Evolutionary conservation across 2,329 filamentous ascomycete species (phyloP).

Genomic region (Aspergillus sp.): DNA sequence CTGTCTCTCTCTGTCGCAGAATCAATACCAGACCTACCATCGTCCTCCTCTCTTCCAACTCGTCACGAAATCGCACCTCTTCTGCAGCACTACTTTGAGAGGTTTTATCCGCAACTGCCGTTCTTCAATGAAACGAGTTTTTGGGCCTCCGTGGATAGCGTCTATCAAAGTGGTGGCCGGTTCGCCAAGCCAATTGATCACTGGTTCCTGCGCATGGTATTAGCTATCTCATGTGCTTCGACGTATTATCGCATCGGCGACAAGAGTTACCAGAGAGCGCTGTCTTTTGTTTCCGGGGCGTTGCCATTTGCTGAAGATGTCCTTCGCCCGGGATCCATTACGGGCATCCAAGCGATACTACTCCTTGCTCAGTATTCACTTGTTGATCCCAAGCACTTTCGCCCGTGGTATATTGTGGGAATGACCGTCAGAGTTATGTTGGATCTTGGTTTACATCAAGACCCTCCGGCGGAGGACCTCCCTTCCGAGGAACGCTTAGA

Average conservation of each 20-base stretch:
- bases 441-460: constrained; percentile 90
- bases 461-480: constrained; percentile 69
- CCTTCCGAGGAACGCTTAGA: constrained; percentile 70
- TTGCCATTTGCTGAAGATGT: constrained; percentile 77
- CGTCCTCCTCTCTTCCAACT: constrained; percentile 63
- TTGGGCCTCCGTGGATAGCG: constrained; percentile 72
- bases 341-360: constrained; percentile 82
- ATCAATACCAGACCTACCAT: constrained; percentile 56
- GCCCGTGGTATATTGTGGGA: constrained; percentile 90
- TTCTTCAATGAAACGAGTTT: constrained; percentile 78
- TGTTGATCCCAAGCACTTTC: constrained; percentile 85
- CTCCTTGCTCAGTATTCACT: constrained; percentile 86
- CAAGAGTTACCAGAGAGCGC: constrained; percentile 60
- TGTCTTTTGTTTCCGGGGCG: constrained; percentile 62
- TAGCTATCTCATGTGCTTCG: constrained; percentile 75
- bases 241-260: constrained; percentile 66
- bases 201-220: constrained; percentile 84
- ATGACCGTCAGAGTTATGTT: constrained; percentile 84
- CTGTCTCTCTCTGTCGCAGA: constrained; percentile 78
- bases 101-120: constrained; percentile 76
- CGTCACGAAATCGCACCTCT: constrained; percentile 66
- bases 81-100: constrained; percentile 80
- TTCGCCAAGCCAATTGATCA: constrained; percentile 66
- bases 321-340: constrained; percentile 77
- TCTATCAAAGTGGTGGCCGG: constrained; percentile 70